phyloP scores from a whole-genome alignment of 305 asterid species.

The Plantago coronopus region DNA sequence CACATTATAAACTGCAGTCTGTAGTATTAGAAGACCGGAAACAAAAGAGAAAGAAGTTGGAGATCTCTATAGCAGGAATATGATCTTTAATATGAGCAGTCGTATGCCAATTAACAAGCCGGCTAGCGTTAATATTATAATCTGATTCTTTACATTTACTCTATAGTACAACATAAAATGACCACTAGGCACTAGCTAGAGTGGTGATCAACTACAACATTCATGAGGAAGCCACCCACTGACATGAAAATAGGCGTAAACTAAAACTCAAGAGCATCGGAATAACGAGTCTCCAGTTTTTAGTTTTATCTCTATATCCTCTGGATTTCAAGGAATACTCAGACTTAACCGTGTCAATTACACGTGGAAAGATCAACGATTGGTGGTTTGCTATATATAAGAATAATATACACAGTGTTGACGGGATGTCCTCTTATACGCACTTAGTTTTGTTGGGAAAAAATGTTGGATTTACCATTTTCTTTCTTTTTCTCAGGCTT shows the following conservation, averaged over 20 bases:
- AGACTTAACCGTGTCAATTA: neutral
- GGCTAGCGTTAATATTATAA: no score
- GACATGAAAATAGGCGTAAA: neutral
- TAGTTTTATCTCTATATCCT: neutral
- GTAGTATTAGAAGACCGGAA: no score
- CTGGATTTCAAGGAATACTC: neutral
- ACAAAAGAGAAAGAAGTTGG: no score
- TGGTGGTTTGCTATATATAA: neutral
- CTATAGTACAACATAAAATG: neutral
- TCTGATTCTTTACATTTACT: neutral
- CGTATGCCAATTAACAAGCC: no score
- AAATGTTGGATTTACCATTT: slow-evolving; percentile 22
- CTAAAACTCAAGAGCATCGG: neutral
- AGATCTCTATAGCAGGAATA: no score
- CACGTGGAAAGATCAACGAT: neutral
- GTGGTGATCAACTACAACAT: neutral
- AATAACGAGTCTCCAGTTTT: neutral
- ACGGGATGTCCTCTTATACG: neutral
- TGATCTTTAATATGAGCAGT: no score
- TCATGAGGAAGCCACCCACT: neutral
- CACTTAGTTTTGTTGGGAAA: slow-evolving; percentile 18
- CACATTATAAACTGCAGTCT: no score
- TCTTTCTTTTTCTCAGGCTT: slow-evolving; percentile 40
- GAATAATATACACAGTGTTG: neutral
- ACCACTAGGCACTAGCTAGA: neutral